Evolutionary conservation across 495 filamentous ascomycete genomes (phyloP), one percentile per base, ranked within the genome.

Genomic region (Penicillium bovifimosum): DNA sequence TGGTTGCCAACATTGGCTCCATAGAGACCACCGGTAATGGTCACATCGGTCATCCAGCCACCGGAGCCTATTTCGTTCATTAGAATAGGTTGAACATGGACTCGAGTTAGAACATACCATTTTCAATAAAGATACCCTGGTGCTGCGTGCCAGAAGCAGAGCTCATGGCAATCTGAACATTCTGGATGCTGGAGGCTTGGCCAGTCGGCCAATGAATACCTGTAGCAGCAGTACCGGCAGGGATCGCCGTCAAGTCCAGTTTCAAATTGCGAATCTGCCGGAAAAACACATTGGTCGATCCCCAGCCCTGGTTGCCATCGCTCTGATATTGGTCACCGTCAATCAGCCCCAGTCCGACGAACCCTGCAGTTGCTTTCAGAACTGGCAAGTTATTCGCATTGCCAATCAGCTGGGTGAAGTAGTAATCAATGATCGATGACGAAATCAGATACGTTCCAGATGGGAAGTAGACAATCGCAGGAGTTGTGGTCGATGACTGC

Each of bases 141-240:
- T 88, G 80, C 57, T 76, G 80, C 9, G 81, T 86, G n/a, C 78
- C 80, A 20, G 73, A 45, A 17, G 52, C 66, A 17, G 73, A 71
- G 16, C 72, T 80, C 85, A 92, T 86, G 51, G 77, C 74, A 68
- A 95, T 91, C 16, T 82, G 72, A 27, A 91, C 74, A 64, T 93
- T 93, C 62, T 91, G 87, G 31, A 90, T 71, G 59, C 83, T 87
- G 6, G 86, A 86, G 3, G 86, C 85, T 58, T 91, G 80, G 7
- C 73, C 75, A 45, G 76, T 87, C 0, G 86, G 86, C 88, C 88
- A 93, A 59, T 92, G 87, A 47, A 93, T 85, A 33, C 86, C 87
- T 31, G 73, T 77, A 0, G 80, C 78, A 7, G 73, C 74, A 2
- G 68, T 65, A 6, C 59, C 76, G 0, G 66, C 76, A 1, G 83